phyloP scores from a whole-genome alignment of 345 rosid species.

The Euphorbia peplus region DNA sequence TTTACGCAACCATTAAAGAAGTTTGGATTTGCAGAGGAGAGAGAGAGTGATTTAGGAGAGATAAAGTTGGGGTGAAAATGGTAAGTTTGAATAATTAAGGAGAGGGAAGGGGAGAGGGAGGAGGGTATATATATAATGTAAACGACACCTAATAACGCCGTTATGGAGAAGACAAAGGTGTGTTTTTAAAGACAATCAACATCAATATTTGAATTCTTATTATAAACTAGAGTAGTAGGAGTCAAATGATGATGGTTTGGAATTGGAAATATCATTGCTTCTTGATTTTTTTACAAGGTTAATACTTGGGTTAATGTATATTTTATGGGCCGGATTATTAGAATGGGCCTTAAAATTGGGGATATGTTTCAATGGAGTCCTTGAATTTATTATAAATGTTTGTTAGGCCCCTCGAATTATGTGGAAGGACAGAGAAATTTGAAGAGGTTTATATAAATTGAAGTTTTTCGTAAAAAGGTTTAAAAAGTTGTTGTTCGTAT shows the following conservation, averaged over 20 bases:
- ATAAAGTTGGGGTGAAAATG: conserved; percentile 19
- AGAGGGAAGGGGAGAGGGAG: conserved; percentile 3
- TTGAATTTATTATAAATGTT: too few species aligned
- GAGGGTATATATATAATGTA: conserved; percentile 30
- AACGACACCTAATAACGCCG: conserved; percentile 50
- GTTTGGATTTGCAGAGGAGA: conserved; percentile 20
- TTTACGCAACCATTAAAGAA: conserved; percentile 60
- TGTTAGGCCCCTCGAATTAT: too few species aligned
- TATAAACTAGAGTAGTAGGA: too few species aligned
- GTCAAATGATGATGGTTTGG: conserved; percentile 14
- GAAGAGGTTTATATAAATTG: too few species aligned
- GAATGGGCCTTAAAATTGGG: too few species aligned
- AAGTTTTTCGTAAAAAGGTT: too few species aligned
- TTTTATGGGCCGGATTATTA: too few species aligned
- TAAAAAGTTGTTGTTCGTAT: too few species aligned
- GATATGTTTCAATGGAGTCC: too few species aligned
- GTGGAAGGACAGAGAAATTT: too few species aligned
- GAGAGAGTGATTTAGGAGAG: conserved; percentile 13
- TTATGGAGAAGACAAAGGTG: conserved; percentile 25
- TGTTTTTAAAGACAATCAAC: conserved; percentile 11
- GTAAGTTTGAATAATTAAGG: conserved; percentile 24
- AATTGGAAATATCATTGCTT: background rate
- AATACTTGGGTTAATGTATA: too few species aligned
- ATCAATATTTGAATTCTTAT: conserved; percentile 7
- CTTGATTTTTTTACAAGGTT: too few species aligned